Conservation (phyloP, 2,329 filamentous ascomycete genomes). For the Aspergillus sp. region DNA sequence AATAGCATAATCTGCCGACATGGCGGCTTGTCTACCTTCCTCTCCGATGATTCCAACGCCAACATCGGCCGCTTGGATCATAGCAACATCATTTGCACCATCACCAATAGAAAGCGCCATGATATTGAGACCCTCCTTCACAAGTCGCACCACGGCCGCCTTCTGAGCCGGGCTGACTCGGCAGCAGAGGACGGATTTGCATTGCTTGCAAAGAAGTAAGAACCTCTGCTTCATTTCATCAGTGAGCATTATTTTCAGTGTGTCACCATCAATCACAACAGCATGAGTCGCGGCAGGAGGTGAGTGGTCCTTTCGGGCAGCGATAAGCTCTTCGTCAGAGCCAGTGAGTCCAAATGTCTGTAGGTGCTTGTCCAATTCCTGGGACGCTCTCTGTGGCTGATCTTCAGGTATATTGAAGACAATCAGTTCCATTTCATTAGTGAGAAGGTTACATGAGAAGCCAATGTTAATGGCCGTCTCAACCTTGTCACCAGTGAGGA, state of each 20-base stretch:
- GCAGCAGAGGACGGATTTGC: slow-evolving; percentile 94
- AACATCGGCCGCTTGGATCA: slow-evolving; percentile 98
- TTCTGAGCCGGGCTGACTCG: slow-evolving; percentile 97
- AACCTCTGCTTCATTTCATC: slow-evolving; percentile 89
- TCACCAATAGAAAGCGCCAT: slow-evolving; percentile 95
- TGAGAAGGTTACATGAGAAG: slow-evolving; percentile 96
- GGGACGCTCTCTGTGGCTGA: slow-evolving; percentile 65
- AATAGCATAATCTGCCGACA: slow-evolving; percentile 96
- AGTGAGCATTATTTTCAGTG: slow-evolving; percentile 83
- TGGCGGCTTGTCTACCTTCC: slow-evolving; percentile 88
- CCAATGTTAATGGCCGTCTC: slow-evolving; percentile 99
- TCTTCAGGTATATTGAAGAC: slow-evolving; percentile 85
- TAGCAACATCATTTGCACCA: slow-evolving; percentile 93
- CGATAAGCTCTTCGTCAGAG: slow-evolving; percentile 79
- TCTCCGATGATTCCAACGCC: slow-evolving; percentile 93
- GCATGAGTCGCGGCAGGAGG: slow-evolving; percentile 87
- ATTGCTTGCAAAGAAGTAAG: slow-evolving; percentile 92
- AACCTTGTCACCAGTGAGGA: slow-evolving; percentile 96
- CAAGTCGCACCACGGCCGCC: slow-evolving; percentile 93
- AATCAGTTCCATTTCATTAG: slow-evolving; percentile 97
- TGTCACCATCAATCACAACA: slow-evolving; percentile 92
- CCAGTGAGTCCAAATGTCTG: slow-evolving; percentile 77
- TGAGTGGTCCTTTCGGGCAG: slow-evolving; percentile 80
- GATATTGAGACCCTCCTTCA: slow-evolving; percentile 91
- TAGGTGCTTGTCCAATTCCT: slow-evolving; percentile 75